These are phyloP conservation scores for Colletotrichum godetiae DNA, from an alignment of 2,329 filamentous ascomycete species.

Conservation along the genomic window DNA sequence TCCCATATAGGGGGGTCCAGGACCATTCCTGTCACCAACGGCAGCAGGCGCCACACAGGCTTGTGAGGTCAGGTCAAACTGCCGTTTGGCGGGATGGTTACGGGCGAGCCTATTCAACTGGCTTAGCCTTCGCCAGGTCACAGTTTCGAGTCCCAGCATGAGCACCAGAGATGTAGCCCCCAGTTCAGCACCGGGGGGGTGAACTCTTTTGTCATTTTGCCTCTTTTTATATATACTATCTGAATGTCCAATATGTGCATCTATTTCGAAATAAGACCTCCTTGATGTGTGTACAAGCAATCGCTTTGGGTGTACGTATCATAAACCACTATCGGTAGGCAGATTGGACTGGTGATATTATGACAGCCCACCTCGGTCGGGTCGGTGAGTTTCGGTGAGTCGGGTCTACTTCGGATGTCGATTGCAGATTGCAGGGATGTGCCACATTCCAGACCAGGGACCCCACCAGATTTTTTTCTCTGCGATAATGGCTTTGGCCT, in stretches of 20 bases:
- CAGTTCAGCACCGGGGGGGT: neutral
- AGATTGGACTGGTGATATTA: neutral
- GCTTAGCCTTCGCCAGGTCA: neutral
- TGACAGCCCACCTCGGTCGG: neutral
- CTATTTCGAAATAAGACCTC: fast-evolving
- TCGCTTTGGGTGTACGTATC: neutral
- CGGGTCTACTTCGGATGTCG: constrained; percentile 10
- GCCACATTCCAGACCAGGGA: constrained; percentile 1
- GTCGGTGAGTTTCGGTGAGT: neutral
- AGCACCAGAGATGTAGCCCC: neutral
- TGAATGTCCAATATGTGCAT: fast-evolving
- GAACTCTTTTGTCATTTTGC: constrained; percentile 1
- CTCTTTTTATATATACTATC: neutral
- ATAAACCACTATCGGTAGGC: neutral
- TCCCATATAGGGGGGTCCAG: neutral
- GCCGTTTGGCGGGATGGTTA: neutral
- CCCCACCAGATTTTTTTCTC: constrained; percentile 37
- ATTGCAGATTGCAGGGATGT: constrained; percentile 19
- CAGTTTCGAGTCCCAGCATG: neutral
- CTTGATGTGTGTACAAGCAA: neutral
- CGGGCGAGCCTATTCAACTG: neutral
- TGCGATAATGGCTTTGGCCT: constrained; percentile 26
- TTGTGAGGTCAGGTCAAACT: constrained; percentile 14
- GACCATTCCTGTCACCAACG: neutral
- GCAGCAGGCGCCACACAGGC: constrained; percentile 3